Percentiles rank a stretch among this genome's conserved stretches.
phyloP scores from a whole-genome alignment of 108 stramenopile genomes.

The Schizochytrium sp. region DNA sequence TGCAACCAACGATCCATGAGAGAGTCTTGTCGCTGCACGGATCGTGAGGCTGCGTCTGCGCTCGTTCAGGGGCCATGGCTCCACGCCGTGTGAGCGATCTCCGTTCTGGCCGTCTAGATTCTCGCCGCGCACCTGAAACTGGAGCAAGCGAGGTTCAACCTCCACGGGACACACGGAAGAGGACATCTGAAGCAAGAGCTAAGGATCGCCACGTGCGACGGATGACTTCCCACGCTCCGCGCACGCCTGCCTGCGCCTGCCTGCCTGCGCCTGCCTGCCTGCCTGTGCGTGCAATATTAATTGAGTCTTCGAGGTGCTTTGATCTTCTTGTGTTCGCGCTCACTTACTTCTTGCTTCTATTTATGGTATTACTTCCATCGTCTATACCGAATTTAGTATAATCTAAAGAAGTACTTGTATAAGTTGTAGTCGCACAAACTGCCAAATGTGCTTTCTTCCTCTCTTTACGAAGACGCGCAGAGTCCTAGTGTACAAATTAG shows the following conservation, averaged over 20 bases:
- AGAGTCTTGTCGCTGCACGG: background rate
- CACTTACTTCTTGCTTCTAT: no score
- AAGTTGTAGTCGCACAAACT: no score
- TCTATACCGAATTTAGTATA: no score
- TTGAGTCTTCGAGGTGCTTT: no score
- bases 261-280: no score
- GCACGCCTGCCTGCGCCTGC: background rate
- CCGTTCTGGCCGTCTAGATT: background rate
- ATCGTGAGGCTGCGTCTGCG: background rate
- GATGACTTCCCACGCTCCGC: background rate
- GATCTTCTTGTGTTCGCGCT: no score
- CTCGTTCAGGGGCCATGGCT: conserved; percentile 16
- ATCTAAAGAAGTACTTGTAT: no score
- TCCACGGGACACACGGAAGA: background rate
- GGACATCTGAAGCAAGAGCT: background rate
- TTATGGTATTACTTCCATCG: no score
- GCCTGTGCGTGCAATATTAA: no score
- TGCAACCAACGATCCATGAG: background rate
- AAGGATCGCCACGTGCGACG: background rate
- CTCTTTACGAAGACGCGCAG: no score
- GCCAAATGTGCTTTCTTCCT: no score
- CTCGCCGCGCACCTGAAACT: conserved; percentile 31
- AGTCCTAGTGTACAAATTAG: no score
- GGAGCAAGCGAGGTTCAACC: background rate
- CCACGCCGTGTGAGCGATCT: background rate